These are phyloP conservation scores for Heliamphora pulchella DNA, from an alignment of 179 eudicot species.

Conservation along the genomic window DNA sequence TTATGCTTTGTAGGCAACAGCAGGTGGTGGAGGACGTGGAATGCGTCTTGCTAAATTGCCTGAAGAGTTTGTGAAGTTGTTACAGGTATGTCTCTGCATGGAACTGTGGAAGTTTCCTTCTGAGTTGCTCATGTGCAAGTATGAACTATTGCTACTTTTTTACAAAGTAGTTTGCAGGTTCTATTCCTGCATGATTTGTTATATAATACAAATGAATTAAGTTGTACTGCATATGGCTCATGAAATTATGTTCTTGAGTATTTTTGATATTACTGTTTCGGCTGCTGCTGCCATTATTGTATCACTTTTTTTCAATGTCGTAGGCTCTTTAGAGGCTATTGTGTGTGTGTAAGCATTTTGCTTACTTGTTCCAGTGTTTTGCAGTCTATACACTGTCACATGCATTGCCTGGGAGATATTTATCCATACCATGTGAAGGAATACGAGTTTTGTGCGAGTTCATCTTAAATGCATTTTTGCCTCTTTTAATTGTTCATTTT, in stretches of 20 bases:
- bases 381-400: background rate
- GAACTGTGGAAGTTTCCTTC: background rate
- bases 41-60: constrained; percentile 99
- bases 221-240: background rate
- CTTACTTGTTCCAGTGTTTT: background rate
- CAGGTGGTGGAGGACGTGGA: constrained; percentile 99
- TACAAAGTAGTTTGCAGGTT: background rate
- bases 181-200: background rate
- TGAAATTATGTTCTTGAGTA: background rate
- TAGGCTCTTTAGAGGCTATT: background rate
- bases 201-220: background rate
- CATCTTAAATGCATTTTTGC: background rate
- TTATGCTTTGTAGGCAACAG: constrained; percentile 70
- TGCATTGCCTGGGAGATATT: background rate
- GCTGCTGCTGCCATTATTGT: background rate
- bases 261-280: no score
- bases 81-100: constrained; percentile 51
- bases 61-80: constrained; percentile 85
- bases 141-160: background rate
- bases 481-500: background rate
- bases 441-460: background rate
- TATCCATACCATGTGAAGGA: background rate
- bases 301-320: background rate
- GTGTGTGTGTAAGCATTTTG: background rate
- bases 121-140: background rate